Percentiles rank a stretch among this genome's conserved stretches.
Evolutionary conservation across 192 early-diverging fungal species (phyloP).

Genomic region (Geosiphon pyriformis): DNA sequence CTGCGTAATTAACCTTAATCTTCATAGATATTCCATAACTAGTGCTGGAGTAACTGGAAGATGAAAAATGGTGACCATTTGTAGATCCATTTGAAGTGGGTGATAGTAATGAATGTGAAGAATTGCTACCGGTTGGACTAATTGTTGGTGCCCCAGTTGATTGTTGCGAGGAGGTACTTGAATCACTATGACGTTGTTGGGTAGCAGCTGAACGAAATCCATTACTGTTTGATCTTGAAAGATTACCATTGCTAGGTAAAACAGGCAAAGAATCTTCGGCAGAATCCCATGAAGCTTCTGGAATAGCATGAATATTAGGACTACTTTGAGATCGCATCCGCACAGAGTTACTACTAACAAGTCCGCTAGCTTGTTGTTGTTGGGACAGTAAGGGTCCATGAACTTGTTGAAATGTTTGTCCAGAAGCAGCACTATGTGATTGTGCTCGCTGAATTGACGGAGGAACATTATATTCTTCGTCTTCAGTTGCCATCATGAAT

Average conservation of each 20-base stretch:
- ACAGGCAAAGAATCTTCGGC: constrained; percentile 25
- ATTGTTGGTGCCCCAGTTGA: constrained; percentile 26
- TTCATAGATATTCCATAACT: constrained; percentile 52
- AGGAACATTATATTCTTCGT: constrained; percentile 29
- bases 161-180: constrained; percentile 12
- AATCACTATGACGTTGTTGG: constrained; percentile 9
- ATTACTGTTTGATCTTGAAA: constrained; percentile 31
- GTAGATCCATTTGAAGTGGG: constrained; percentile 26
- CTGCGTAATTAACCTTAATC: constrained; percentile 83
- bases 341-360: constrained; percentile 26
- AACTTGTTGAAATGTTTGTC: constrained; percentile 16
- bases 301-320: constrained; percentile 49
- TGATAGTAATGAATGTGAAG: constrained; percentile 25
- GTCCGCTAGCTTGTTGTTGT: not conserved
- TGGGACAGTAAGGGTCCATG: constrained; percentile 4
- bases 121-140: constrained; percentile 22
- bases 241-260: constrained; percentile 26
- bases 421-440: constrained; percentile 23
- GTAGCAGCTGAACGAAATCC: constrained; percentile 23
- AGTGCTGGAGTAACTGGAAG: constrained; percentile 27
- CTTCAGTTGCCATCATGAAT: constrained; percentile 43
- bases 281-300: constrained; percentile 33
- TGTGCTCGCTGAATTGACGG: constrained; percentile 32
- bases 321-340: constrained; percentile 52
- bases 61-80: constrained; percentile 32